Evolutionary conservation across 1,284 basidiomycete species (phyloP), one percentile per base, ranked within the genome.

Genomic region (Afroboletus lepidellus): DNA sequence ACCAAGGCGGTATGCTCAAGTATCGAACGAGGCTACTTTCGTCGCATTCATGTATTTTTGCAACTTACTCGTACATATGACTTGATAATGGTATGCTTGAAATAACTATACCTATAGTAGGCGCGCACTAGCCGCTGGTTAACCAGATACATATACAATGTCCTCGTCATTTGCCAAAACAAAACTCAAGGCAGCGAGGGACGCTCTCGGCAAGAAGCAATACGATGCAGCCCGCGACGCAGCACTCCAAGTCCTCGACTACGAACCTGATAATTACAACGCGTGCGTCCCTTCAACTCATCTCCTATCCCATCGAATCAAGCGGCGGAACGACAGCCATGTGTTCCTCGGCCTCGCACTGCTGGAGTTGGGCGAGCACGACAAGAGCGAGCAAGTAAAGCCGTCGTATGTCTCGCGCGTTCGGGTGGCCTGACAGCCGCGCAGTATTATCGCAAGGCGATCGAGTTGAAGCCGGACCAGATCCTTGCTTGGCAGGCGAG

Each of bases 301-400:
- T 30, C 44, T 37, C 44, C 21, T n/a, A 13, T 34, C 37, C 41
- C 24, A 11, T 32, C 6, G 27, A 29, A 27, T 52, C 23, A 18
- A 38, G 48, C 47, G 34, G 57, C 46, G 25, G 47, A 37, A 43
- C 15, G 8, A 33, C 63, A 96, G 93, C 8, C 80, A 90, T 63
- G 86, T 94, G 8, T 95, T 92, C 65, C 77, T 92, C 21, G 94
- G 85, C 2, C 70, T 94, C 13, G 83, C 94, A 0, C 75, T 81
- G 15, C 74, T 89, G 8, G 90, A 94, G 64, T 73, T 94, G 3
- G 81, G 82, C 24, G 79, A 89, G 48, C 67, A 74, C 24, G 81
- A 85, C 29, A 75, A 85, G 65, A 89, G 92, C 72, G 92, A 95
- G 76, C 83, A 90, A 81, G 91, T 94, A 78, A 84, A 56, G 51